phyloP scores from a whole-genome alignment of 371 early-diverging fungal genomes.

The Phascolomyces articulosus region DNA sequence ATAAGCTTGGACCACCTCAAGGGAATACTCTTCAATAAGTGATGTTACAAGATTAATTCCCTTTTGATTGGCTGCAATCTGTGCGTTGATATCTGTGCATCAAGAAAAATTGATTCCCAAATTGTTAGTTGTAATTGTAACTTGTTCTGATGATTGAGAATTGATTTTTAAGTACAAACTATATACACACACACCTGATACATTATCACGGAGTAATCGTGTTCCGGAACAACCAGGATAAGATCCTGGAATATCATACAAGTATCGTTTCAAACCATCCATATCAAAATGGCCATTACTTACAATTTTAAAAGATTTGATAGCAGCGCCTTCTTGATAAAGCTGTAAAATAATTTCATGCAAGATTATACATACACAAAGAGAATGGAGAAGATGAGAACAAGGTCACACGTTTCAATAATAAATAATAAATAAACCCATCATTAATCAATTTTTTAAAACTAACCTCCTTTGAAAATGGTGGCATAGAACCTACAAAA shows the following conservation, averaged over 20 bases:
- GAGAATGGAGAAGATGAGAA: background rate
- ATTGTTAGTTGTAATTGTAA: background rate
- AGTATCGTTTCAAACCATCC: constrained; percentile 68
- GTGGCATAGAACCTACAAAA: constrained; percentile 69
- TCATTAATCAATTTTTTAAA: background rate
- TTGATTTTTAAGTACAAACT: too few relatives aligned
- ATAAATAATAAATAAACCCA: background rate
- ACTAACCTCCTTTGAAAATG: constrained; percentile 73
- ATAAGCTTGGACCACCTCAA: constrained; percentile 91
- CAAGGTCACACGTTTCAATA: background rate
- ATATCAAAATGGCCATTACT: constrained; percentile 78
- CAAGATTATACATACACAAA: too few relatives aligned
- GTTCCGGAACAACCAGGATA: constrained; percentile 90
- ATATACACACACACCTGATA: constrained; percentile 57
- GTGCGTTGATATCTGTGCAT: constrained; percentile 83
- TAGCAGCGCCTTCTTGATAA: constrained; percentile 93
- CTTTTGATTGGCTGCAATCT: constrained; percentile 95
- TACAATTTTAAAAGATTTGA: constrained; percentile 90
- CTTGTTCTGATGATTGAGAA: background rate
- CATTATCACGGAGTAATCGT: constrained; percentile 82
- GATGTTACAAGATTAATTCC: constrained; percentile 85
- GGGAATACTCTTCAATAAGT: constrained; percentile 83
- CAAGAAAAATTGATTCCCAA: background rate
- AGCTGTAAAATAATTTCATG: too few relatives aligned
- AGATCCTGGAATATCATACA: constrained; percentile 82